phyloP scores from a whole-genome alignment of 2,329 filamentous ascomycete species.

The Sarocladium kiliense region DNA sequence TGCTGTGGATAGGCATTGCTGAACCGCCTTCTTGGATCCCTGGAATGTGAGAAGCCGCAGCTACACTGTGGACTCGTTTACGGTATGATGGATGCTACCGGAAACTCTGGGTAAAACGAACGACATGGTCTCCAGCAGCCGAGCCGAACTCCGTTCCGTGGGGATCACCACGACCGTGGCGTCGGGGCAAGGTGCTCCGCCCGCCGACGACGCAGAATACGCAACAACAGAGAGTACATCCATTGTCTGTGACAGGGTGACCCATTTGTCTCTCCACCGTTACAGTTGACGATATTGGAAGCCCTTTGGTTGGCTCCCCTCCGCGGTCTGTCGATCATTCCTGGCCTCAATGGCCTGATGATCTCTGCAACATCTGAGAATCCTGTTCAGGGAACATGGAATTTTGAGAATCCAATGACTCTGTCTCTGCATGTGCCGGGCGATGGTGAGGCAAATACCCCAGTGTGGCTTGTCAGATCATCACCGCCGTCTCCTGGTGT shows the following conservation, averaged over 20 bases:
- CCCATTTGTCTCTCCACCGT: not conserved
- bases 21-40: not conserved
- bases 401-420: not conserved
- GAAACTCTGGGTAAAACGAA: not conserved
- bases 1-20: too few species aligned
- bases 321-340: not conserved
- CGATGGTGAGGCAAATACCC: not conserved
- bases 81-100: too few species aligned
- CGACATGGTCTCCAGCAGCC: not conserved
- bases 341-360: not conserved
- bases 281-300: not conserved
- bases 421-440: not conserved
- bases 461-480: not conserved
- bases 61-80: too few species aligned
- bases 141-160: not conserved
- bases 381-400: not conserved
- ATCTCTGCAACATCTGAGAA: not conserved
- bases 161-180: not conserved
- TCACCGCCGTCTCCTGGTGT: not conserved
- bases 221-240: not conserved
- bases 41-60: not conserved
- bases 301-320: not conserved
- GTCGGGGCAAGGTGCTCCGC: not conserved
- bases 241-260: not conserved
- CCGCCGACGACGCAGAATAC: not conserved